Conservation (phyloP, 2,329 filamentous ascomycete species). For the Xylariomycetidae sp. region DNA sequence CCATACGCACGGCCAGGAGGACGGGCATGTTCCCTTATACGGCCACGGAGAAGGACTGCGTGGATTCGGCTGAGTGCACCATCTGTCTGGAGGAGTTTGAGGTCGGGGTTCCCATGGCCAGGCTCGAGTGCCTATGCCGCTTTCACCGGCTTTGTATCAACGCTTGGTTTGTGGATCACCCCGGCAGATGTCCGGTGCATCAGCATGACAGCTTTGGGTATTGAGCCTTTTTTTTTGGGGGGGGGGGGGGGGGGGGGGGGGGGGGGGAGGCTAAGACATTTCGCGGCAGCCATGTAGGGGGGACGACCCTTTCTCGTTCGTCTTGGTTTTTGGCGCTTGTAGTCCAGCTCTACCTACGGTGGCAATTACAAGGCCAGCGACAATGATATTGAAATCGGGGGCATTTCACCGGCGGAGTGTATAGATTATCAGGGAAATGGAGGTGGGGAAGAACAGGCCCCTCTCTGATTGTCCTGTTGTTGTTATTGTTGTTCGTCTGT, state of each 20-base stretch:
- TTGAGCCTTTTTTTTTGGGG: constrained; percentile 2
- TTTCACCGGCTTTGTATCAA: constrained; percentile 59
- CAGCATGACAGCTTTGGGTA: constrained; percentile 59
- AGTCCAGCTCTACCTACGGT: too few relatives aligned
- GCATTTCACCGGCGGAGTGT: too few relatives aligned
- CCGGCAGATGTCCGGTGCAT: constrained; percentile 61
- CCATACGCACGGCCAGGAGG: constrained; percentile 36
- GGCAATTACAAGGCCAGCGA: too few relatives aligned
- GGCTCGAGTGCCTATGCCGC: constrained; percentile 61
- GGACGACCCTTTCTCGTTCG: constrained; percentile 12
- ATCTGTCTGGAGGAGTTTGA: constrained; percentile 65
- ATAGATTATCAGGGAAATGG: too few relatives aligned
- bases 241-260: background rate
- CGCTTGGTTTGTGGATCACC: constrained; percentile 58
- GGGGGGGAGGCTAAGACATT: background rate
- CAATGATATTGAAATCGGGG: too few relatives aligned
- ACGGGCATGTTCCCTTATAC: constrained; percentile 61
- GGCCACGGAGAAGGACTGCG: constrained; percentile 64
- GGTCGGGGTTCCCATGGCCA: constrained; percentile 58
- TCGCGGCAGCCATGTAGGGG: constrained; percentile 3
- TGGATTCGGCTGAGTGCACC: constrained; percentile 63
- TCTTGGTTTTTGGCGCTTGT: constrained; percentile 3
- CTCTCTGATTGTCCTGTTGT: too few relatives aligned
- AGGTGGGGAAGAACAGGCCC: too few relatives aligned
- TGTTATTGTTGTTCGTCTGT: too few relatives aligned